Evolutionary conservation across 352 stramenopile genomes (phyloP).

Genomic region (Plasmopara halstedii): DNA sequence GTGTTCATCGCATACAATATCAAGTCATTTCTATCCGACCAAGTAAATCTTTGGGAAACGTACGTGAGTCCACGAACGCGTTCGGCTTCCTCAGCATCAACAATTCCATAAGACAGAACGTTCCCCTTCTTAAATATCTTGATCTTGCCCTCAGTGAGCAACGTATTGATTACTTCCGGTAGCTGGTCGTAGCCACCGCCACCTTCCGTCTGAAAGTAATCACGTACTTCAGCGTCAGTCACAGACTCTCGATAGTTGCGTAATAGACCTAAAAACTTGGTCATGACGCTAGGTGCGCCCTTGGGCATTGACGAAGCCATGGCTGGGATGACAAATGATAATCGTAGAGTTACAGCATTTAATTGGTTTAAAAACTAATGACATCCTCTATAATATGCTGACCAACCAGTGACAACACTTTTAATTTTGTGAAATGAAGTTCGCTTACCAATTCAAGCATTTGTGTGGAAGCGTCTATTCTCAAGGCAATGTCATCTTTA

Average conservation of each 20-base stretch:
- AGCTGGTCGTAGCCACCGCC: slow-evolving; percentile 77
- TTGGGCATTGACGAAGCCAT: slow-evolving; percentile 26
- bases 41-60: too few species aligned
- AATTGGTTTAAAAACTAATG: slow-evolving; percentile 27
- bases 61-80: slow-evolving; percentile 79
- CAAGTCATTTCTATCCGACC: too few species aligned
- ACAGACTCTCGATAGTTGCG: slow-evolving; percentile 75
- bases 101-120: slow-evolving; percentile 77
- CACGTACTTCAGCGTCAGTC: slow-evolving; percentile 70
- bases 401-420: slow-evolving; percentile 33
- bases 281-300: slow-evolving; percentile 32
- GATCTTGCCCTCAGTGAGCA: slow-evolving; percentile 83
- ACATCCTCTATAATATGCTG: slow-evolving; percentile 2
- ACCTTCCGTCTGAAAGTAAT: slow-evolving; percentile 60
- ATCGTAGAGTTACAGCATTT: neutral
- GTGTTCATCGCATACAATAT: slow-evolving; percentile 13
- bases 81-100: slow-evolving; percentile 78
- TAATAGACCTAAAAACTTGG: slow-evolving; percentile 69
- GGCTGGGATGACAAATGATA: slow-evolving; percentile 4
- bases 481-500: slow-evolving; percentile 91
- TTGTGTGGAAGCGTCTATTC: slow-evolving; percentile 91
- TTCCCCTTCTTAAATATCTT: slow-evolving; percentile 86
- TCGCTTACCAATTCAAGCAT: slow-evolving; percentile 89
- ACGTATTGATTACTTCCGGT: slow-evolving; percentile 70
- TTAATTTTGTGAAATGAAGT: slow-evolving; percentile 56